Conservation (phyloP, 139 green algal species). For the Auxenochlorella pyrenoidosa region DNA sequence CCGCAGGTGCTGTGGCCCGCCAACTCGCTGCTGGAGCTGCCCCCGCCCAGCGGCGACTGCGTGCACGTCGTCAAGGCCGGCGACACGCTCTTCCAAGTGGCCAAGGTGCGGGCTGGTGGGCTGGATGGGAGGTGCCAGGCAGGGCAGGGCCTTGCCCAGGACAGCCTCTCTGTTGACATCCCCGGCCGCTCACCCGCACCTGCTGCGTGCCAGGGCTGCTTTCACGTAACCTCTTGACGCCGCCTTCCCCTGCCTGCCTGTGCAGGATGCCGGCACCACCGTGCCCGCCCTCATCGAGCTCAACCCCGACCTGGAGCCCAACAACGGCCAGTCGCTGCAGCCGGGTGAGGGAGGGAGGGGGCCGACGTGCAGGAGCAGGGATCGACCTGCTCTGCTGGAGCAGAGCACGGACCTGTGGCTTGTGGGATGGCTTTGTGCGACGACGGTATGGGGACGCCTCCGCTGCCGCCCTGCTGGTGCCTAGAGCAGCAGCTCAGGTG, state of each 20-base stretch:
- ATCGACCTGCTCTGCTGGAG: too few relatives aligned
- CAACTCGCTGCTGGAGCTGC: background rate
- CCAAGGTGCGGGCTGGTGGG: background rate
- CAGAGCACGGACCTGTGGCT: too few relatives aligned
- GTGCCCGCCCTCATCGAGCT: background rate
- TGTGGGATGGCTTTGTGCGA: too few relatives aligned
- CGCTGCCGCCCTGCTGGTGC: too few relatives aligned
- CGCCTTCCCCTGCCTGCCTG: background rate
- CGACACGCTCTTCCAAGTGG: conserved; percentile 2
- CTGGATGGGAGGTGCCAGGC: too few relatives aligned
- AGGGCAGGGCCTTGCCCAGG: background rate
- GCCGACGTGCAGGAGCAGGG: too few relatives aligned
- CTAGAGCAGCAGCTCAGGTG: too few relatives aligned
- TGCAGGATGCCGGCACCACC: background rate
- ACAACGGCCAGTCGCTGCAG: background rate
- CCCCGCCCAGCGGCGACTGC: conserved; percentile 4
- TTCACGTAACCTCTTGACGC: background rate
- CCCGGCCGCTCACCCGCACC: too few relatives aligned
- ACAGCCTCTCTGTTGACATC: too few relatives aligned
- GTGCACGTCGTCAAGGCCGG: background rate
- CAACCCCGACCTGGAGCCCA: background rate
- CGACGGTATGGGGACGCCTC: too few relatives aligned
- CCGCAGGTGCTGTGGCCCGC: conserved; percentile 15
- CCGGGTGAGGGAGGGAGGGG: background rate
- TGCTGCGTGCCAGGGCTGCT: too few relatives aligned